phyloP scores from a whole-genome alignment of 495 filamentous ascomycete species.

The Aspergillus asperescens region DNA sequence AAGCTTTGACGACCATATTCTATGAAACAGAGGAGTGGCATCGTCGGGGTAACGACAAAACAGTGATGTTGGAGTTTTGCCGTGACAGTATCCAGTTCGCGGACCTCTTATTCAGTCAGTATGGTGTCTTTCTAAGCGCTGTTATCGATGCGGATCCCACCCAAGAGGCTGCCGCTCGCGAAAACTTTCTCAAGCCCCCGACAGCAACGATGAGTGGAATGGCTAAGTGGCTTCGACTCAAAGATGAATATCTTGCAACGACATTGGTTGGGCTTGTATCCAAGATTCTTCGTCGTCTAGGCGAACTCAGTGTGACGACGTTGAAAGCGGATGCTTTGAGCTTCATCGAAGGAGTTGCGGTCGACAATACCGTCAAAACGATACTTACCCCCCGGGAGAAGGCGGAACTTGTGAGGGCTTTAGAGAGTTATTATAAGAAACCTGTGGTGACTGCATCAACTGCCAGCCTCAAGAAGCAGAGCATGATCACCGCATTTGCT shows the following conservation, averaged over 20 bases:
- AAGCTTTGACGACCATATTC: constrained; percentile 73
- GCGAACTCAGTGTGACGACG: constrained; percentile 59
- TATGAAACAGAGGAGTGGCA: constrained; percentile 75
- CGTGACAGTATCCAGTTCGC: constrained; percentile 91
- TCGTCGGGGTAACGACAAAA: constrained; percentile 59
- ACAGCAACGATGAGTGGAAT: constrained; percentile 60
- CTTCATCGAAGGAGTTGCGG: constrained; percentile 57
- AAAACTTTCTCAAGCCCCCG: constrained; percentile 51
- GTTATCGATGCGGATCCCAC: constrained; percentile 44
- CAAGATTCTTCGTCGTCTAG: constrained; percentile 69
- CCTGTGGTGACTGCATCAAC: constrained; percentile 43
- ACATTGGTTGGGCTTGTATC: constrained; percentile 62
- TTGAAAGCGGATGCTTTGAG: constrained; percentile 55
- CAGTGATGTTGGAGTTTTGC: constrained; percentile 81
- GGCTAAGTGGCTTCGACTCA: constrained; percentile 76
- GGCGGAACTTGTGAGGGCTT: constrained; percentile 70
- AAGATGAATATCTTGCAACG: constrained; percentile 74
- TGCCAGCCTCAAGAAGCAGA: constrained; percentile 54
- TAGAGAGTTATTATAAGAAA: constrained; percentile 69
- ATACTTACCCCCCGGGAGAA: constrained; percentile 72
- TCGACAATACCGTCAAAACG: constrained; percentile 56
- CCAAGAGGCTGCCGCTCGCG: constrained; percentile 38
- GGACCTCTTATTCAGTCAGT: constrained; percentile 75
- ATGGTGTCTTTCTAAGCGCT: constrained; percentile 68
- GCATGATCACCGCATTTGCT: constrained; percentile 61